A percentile compares a stretch with the other conserved stretches of the same genome.
Conservation (phyloP, 768 basidiomycete genomes). For the Suillus sp. region DNA sequence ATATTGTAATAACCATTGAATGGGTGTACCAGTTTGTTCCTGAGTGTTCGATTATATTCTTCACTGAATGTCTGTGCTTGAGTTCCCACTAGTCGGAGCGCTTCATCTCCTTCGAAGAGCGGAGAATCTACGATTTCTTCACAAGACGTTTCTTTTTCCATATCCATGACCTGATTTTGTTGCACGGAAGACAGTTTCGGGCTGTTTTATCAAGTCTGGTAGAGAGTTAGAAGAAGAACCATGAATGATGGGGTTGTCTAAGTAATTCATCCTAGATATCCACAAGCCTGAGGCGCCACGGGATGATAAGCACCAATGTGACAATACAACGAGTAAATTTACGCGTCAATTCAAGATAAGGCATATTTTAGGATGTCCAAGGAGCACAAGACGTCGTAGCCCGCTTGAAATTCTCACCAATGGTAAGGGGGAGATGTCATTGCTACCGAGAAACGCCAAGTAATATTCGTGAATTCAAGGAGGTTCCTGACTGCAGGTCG, state of each 20-base stretch:
- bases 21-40: slow-evolving; percentile 54
- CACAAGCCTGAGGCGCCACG: not conserved
- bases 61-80: slow-evolving; percentile 55
- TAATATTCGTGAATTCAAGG: not conserved
- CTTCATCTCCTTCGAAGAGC: slow-evolving; percentile 52
- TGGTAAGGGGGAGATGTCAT: not conserved
- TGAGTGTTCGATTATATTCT: slow-evolving; percentile 56
- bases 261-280: not conserved
- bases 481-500: not conserved
- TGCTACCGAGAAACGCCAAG: not conserved
- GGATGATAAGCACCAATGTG: slow-evolving; percentile 2
- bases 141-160: not conserved
- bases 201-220: not conserved
- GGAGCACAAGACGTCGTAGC: slow-evolving; percentile 1
- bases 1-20: not conserved
- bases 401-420: not conserved
- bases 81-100: slow-evolving; percentile 56
- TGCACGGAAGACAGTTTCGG: not conserved
- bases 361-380: slow-evolving; percentile 8
- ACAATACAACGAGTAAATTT: not conserved
- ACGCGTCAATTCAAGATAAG: not conserved
- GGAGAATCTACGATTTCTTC: not conserved
- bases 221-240: not conserved
- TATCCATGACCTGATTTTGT: not conserved
- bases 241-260: not conserved